A percentile compares a stretch with the other conserved stretches of the same genome.
phyloP scores from a whole-genome alignment of 495 filamentous ascomycete species.

The Chaetomium tenue region DNA sequence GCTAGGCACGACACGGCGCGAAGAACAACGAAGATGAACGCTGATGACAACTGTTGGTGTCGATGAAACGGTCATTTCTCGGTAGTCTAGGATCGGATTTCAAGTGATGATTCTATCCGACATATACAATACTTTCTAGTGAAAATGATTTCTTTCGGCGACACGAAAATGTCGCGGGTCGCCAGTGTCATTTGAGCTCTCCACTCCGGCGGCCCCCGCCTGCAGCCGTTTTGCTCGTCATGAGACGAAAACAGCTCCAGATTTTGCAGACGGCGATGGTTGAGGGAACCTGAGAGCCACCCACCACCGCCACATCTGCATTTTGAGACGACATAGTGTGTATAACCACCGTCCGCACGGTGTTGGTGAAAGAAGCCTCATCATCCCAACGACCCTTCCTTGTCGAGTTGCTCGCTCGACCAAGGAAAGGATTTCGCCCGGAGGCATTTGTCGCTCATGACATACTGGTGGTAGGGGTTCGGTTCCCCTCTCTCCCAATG shows the following conservation, averaged over 20 bases:
- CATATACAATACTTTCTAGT: too few species aligned
- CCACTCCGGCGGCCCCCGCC: slow-evolving; percentile 20
- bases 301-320: slow-evolving; percentile 12
- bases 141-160: background rate
- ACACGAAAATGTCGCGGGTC: slow-evolving; percentile 15
- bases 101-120: background rate
- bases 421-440: background rate
- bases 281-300: background rate
- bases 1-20: too few species aligned
- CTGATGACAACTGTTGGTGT: background rate
- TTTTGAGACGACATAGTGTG: background rate
- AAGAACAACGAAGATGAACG: too few species aligned
- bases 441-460: background rate
- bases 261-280: background rate
- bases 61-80: background rate
- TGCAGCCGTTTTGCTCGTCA: slow-evolving; percentile 16
- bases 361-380: slow-evolving; percentile 9
- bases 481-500: too few species aligned
- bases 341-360: background rate
- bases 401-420: too few species aligned
- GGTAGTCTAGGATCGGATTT: background rate
- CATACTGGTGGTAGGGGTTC: too few species aligned
- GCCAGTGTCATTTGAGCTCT: slow-evolving; percentile 17
- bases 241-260: slow-evolving; percentile 13
- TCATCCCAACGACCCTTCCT: slow-evolving; percentile 6